Conservation (phyloP, 805 yeast species). For the Saccharomycopsis babjevae region DNA sequence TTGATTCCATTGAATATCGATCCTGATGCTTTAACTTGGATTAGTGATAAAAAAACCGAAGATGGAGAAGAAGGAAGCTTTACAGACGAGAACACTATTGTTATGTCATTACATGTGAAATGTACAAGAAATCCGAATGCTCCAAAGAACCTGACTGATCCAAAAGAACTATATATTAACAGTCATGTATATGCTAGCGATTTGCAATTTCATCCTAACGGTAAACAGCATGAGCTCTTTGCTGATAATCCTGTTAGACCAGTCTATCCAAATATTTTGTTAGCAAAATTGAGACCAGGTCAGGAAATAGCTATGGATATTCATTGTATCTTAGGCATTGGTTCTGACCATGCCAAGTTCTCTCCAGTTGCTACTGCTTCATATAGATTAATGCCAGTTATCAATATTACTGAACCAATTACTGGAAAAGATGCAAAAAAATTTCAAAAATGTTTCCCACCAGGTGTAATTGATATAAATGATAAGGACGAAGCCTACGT, state of each 20-base stretch:
- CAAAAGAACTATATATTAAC: conserved; percentile 74
- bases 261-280: conserved; percentile 76
- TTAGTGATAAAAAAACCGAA: conserved; percentile 53
- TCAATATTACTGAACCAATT: conserved; percentile 66
- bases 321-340: conserved; percentile 86
- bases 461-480: conserved; percentile 79
- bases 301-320: conserved; percentile 88
- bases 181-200: conserved; percentile 84
- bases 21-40: conserved; percentile 84
- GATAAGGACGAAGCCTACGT: conserved; percentile 64
- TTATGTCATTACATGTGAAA: conserved; percentile 65
- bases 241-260: conserved; percentile 60
- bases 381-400: conserved; percentile 83
- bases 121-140: conserved; percentile 86
- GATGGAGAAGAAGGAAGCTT: conserved; percentile 40
- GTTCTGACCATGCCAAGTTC: conserved; percentile 93
- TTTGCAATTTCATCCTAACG: conserved; percentile 84
- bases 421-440: conserved; percentile 64
- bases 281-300: conserved; percentile 93
- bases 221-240: conserved; percentile 67
- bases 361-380: conserved; percentile 97
- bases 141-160: conserved; percentile 65
- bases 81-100: conserved; percentile 85
- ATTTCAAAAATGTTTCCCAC: conserved; percentile 85
- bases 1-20: conserved; percentile 82